Conservation (phyloP, 2,329 filamentous ascomycete genomes). For the Mollisia scopiformis region DNA sequence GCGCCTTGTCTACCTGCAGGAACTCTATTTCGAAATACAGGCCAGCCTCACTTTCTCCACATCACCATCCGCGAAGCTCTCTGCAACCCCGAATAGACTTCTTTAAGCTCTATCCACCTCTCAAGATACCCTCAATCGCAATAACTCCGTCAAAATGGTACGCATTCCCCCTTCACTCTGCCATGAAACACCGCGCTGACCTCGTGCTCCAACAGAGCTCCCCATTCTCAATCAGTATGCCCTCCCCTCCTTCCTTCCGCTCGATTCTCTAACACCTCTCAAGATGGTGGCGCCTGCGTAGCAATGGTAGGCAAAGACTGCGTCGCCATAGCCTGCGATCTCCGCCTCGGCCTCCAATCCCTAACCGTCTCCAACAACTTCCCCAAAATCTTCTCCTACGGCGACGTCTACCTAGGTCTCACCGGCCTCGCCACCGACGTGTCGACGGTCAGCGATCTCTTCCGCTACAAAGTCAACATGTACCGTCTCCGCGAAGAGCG, state of each 20-base stretch:
- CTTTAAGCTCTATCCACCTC: not conserved
- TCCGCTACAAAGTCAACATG: conserved; percentile 99
- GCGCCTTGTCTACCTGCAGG: conserved; percentile 36
- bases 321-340: conserved; percentile 98
- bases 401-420: conserved; percentile 91
- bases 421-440: conserved; percentile 97
- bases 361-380: conserved; percentile 99
- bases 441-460: conserved; percentile 90
- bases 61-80: conserved; percentile 23
- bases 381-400: conserved; percentile 99
- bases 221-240: conserved; percentile 93
- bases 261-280: conserved; percentile 4
- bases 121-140: conserved; percentile 5
- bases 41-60: conserved; percentile 22
- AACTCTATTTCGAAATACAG: conserved; percentile 14
- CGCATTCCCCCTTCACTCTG: conserved; percentile 9
- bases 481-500: conserved; percentile 98
- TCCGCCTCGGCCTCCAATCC: conserved; percentile 93
- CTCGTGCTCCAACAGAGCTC: conserved; percentile 65
- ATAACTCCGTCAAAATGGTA: conserved; percentile 33
- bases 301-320: conserved; percentile 99
- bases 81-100: conserved; percentile 10
- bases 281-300: conserved; percentile 89
- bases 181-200: conserved; percentile 36
- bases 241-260: conserved; percentile 19